Base-by-base conservation (phyloP, 352 stramenopile species). In the Phytophthora sojae region DNA sequence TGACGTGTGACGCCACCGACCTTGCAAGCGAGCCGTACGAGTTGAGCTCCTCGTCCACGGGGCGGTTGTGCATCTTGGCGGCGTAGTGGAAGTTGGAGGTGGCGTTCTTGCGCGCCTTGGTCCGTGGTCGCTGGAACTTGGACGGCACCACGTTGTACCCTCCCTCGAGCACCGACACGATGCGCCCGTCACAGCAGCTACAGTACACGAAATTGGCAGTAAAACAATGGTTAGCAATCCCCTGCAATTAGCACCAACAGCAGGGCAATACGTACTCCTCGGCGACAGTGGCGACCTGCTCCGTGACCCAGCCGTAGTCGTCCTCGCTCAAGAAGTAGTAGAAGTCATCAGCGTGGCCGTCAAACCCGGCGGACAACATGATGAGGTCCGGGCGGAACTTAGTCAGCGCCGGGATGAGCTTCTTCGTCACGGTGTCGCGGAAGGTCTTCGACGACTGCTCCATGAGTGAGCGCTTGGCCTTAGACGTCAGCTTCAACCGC, bases 111-210 rank as follows among this genome's bases (percentile, higher is more conserved):
- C 70, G 71, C 7, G 71, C 4, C 35, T 80, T 83, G 26, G 67
- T n/a, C 42, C 70, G 77, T 26, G 77, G 71, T 17, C 67, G 64
- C 60, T 85, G 73, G 54, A 69, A 80, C 50, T 86, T 87, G 66
- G 74, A 78, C 15, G 77, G 76, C 50, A 86, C 79, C 12, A 91
- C 79, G 53, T 90, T 90, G 79, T 99, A 99, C 45, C 97, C 96
- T 64, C 97, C 97, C 71, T 99, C 97, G 17, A 99, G 79, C 45
- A 99, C 93, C 49, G 94, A 98, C 25, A 99, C 90, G 55, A 99
- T 88, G 55, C 93, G 88, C 7, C 97, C 97, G 6, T 98, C 75
- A 67, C 97, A 99, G 71, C 78, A 92, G 55, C 83, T n/a, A n/a
- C n/a, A n/a, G n/a, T 91, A 35, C 49, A 54, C 23, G n/a, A n/a